These are phyloP conservation scores for Trypanosomatidae sp. DNA, from an alignment of 208 protist genomes.

Conservation along the genomic window DNA sequence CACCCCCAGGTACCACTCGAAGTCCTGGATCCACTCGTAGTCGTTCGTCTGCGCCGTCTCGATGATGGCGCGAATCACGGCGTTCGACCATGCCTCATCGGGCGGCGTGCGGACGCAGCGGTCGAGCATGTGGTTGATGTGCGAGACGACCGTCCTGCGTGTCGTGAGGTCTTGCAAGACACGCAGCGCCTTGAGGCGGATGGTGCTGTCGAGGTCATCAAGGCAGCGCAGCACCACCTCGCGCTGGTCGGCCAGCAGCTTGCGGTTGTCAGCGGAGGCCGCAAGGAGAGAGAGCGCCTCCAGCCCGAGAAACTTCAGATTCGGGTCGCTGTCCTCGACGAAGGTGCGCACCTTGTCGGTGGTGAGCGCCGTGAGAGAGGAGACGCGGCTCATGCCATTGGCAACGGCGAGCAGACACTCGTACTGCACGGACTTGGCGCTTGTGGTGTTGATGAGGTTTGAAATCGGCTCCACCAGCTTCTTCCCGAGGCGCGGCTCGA, in stretches of 20 bases:
- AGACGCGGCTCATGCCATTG: slow-evolving; percentile 83
- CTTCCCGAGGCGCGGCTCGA: slow-evolving; percentile 97
- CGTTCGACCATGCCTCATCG: slow-evolving; percentile 92
- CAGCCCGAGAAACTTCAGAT: slow-evolving; percentile 99
- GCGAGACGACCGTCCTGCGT: slow-evolving; percentile 89
- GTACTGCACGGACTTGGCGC: slow-evolving; percentile 96
- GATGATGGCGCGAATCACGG: slow-evolving; percentile 91
- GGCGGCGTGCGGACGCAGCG: slow-evolving; percentile 48
- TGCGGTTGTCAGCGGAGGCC: slow-evolving; percentile 78
- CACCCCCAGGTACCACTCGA: slow-evolving; percentile 97
- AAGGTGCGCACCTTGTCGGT: slow-evolving; percentile 94
- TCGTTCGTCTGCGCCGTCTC: slow-evolving; percentile 78
- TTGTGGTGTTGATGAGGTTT: slow-evolving; percentile 96
- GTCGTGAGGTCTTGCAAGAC: slow-evolving; percentile 92
- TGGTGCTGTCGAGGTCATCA: slow-evolving; percentile 96
- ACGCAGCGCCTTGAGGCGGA: slow-evolving; percentile 93
- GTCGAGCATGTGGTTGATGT: slow-evolving; percentile 77
- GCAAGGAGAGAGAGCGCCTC: slow-evolving; percentile 94
- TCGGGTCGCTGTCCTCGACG: slow-evolving; percentile 97
- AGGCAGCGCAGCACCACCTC: slow-evolving; percentile 94
- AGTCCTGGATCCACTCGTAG: slow-evolving; percentile 93
- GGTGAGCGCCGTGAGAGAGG: slow-evolving; percentile 87
- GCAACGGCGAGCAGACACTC: slow-evolving; percentile 97
- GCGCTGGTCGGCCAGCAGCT: slow-evolving; percentile 90
- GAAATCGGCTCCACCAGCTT: slow-evolving; percentile 97